These are phyloP conservation scores for Phaffomyces antillensis DNA, from an alignment of 805 yeast genomes.

Conservation along the genomic window DNA sequence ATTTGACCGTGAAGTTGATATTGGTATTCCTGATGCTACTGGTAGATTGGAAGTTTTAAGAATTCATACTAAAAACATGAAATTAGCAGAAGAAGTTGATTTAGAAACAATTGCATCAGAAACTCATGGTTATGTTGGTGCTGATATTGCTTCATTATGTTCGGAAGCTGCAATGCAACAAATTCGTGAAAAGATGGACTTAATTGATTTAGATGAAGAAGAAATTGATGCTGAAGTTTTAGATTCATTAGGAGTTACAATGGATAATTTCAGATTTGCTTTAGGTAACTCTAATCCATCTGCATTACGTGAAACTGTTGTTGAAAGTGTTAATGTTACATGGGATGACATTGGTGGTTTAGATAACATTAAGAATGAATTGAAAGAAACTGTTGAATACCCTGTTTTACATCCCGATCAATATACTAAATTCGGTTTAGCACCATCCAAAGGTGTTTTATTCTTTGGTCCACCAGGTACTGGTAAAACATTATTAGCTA, in stretches of 20 bases:
- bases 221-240: slow-evolving; percentile 96
- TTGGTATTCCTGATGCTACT: slow-evolving; percentile 95
- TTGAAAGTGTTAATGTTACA: slow-evolving; percentile 95
- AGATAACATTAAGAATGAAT: slow-evolving; percentile 91
- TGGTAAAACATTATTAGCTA: slow-evolving; percentile 96
- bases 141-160: slow-evolving; percentile 96
- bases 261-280: slow-evolving; percentile 98
- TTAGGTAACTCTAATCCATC: slow-evolving; percentile 97
- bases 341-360: slow-evolving; percentile 99
- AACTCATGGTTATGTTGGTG: slow-evolving; percentile 99
- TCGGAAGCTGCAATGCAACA: slow-evolving; percentile 99
- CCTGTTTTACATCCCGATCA: slow-evolving; percentile 99
- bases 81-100: slow-evolving; percentile 90
- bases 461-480: slow-evolving; percentile 99
- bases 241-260: slow-evolving; percentile 94
- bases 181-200: slow-evolving; percentile 98
- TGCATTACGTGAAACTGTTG: slow-evolving; percentile 98
- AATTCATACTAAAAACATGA: slow-evolving; percentile 98
- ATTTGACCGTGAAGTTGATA: slow-evolving; percentile 84
- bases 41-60: slow-evolving; percentile 96
- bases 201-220: slow-evolving; percentile 92
- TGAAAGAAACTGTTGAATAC: slow-evolving; percentile 97
- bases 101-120: slow-evolving; percentile 93
- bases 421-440: slow-evolving; percentile 94
- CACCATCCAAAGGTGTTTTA: slow-evolving; percentile 97